A percentile compares a stretch with the other conserved stretches of the same genome.
Conservation (phyloP, 148 eudicot species). For the Silene conica region DNA sequence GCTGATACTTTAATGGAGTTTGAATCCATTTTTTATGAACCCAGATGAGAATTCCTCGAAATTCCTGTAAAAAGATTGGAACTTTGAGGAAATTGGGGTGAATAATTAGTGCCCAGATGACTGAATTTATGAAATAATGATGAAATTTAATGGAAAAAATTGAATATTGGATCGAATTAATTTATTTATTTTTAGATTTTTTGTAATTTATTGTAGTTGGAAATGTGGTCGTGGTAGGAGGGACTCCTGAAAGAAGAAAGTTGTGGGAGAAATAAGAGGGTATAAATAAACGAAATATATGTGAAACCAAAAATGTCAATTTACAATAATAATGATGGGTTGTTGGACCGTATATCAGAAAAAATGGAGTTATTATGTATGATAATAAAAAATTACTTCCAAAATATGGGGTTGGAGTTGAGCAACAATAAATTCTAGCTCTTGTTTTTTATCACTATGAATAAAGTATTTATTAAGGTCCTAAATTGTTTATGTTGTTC, state of each 20-base stretch:
- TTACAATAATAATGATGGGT: too few relatives aligned
- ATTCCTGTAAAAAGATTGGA: conserved; percentile 5
- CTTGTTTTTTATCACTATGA: too few relatives aligned
- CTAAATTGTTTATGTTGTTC: too few relatives aligned
- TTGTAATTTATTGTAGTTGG: conserved; percentile 22
- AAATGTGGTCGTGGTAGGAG: conserved; percentile 33
- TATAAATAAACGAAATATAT: conserved; percentile 14
- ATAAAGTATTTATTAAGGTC: too few relatives aligned
- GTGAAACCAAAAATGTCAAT: too few relatives aligned
- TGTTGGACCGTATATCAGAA: too few relatives aligned
- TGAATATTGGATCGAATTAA: not conserved
- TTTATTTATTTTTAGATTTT: not conserved
- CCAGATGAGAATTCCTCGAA: conserved; percentile 18
- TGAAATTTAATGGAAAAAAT: not conserved
- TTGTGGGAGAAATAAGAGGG: conserved; percentile 1
- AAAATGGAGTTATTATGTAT: too few relatives aligned
- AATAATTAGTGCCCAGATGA: conserved; percentile 21
- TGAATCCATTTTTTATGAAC: conserved; percentile 46
- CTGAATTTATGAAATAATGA: not conserved
- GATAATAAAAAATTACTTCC: too few relatives aligned
- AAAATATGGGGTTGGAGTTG: too few relatives aligned
- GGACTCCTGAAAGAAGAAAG: conserved; percentile 28
- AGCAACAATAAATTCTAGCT: too few relatives aligned
- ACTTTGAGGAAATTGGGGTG: conserved; percentile 4
- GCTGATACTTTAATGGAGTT: conserved; percentile 57